phyloP scores from a whole-genome alignment of 805 yeast species.

The Candida ponderosae region DNA sequence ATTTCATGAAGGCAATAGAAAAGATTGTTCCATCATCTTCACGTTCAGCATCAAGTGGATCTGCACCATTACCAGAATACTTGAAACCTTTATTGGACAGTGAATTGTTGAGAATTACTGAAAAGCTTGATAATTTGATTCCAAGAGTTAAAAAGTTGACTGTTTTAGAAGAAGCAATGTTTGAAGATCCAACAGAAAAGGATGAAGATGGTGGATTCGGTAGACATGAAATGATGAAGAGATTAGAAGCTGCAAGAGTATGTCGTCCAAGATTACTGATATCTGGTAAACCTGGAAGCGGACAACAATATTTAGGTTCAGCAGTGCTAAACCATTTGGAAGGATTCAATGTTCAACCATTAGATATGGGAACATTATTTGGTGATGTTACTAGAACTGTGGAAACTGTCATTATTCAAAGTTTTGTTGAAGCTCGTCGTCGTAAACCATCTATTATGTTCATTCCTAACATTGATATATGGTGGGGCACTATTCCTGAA shows the following conservation, averaged over 20 bases:
- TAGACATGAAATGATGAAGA: slow-evolving; percentile 51
- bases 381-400: slow-evolving; percentile 76
- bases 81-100: slow-evolving; percentile 55
- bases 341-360: slow-evolving; percentile 80
- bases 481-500: slow-evolving; percentile 61
- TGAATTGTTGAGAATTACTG: slow-evolving; percentile 38
- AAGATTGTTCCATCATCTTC: slow-evolving; percentile 91
- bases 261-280: slow-evolving; percentile 78
- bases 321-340: slow-evolving; percentile 80
- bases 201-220: slow-evolving; percentile 61
- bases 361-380: slow-evolving; percentile 71
- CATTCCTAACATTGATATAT: slow-evolving; percentile 75
- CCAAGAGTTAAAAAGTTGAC: slow-evolving; percentile 52
- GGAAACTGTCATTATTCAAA: slow-evolving; percentile 77
- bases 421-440: slow-evolving; percentile 79
- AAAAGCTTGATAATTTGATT: slow-evolving; percentile 45
- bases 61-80: slow-evolving; percentile 73
- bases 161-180: slow-evolving; percentile 62
- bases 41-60: slow-evolving; percentile 64
- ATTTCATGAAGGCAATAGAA: slow-evolving; percentile 78
- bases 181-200: slow-evolving; percentile 46
- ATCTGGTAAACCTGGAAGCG: slow-evolving; percentile 70
- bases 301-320: slow-evolving; percentile 77
- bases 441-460: slow-evolving; percentile 83
- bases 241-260: slow-evolving; percentile 50